Evolutionary conservation across 345 rosid species (phyloP).

Genomic region (Physaria fendleri): DNA sequence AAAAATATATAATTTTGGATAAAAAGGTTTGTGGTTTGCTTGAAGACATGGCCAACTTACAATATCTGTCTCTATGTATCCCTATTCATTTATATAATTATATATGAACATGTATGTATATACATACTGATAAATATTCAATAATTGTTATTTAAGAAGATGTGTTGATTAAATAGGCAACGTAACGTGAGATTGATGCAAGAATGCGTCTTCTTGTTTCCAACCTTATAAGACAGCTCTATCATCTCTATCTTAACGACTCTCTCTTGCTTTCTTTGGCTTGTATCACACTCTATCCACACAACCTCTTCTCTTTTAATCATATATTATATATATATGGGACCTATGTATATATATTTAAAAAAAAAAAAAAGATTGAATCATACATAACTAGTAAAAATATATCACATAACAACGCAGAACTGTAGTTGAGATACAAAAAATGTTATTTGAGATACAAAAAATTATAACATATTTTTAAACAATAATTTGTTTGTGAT

Average conservation of each 20-base stretch:
- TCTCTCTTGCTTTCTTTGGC: constrained; percentile 15
- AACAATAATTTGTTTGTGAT: too few species aligned
- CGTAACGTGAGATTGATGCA: constrained; percentile 32
- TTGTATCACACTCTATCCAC: constrained; percentile 28
- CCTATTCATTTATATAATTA: constrained; percentile 11
- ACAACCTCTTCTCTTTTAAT: constrained; percentile 15
- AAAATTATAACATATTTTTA: too few species aligned
- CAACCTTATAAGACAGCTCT: constrained; percentile 30
- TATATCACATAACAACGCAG: too few species aligned
- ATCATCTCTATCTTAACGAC: constrained; percentile 22
- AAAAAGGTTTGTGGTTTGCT: constrained; percentile 30
- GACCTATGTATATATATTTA: too few species aligned
- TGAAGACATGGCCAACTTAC: constrained; percentile 38
- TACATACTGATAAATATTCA: not conserved
- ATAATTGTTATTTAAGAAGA: not conserved
- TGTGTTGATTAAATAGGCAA: constrained; percentile 21
- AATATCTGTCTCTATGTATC: constrained; percentile 20
- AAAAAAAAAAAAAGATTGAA: too few species aligned
- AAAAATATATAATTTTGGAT: constrained; percentile 10
- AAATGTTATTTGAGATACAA: too few species aligned
- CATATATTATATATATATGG: too few species aligned
- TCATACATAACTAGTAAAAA: too few species aligned
- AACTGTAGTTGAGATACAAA: too few species aligned
- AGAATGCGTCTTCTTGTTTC: constrained; percentile 32
- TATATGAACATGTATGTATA: not conserved